Percentiles rank a stretch among this genome's conserved stretches.
phyloP scores from a whole-genome alignment of 306 rosid species.

The Quercus wislizeni region DNA sequence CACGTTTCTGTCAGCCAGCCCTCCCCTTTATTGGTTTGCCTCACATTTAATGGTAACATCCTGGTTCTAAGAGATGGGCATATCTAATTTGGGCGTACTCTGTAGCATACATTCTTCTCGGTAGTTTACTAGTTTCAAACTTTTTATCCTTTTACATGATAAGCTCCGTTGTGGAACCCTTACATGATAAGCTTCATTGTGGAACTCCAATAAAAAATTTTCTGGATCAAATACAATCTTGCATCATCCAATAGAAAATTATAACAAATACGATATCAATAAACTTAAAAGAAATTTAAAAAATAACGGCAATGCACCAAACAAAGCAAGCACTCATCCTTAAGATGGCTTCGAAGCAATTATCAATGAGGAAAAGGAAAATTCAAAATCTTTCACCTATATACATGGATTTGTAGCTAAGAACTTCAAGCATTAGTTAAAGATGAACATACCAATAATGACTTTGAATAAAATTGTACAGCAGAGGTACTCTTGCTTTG shows the following conservation, averaged over 20 bases:
- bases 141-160: constrained; percentile 89
- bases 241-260: background rate
- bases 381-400: background rate
- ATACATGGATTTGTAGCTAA: background rate
- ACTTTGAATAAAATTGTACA: constrained; percentile 82
- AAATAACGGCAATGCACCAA: background rate
- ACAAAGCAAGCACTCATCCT: background rate
- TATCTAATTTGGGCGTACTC: constrained; percentile 79
- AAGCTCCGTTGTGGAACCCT: background rate
- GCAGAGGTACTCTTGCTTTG: constrained; percentile 76
- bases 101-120: constrained; percentile 74
- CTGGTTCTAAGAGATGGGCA: constrained; percentile 47
- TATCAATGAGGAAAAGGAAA: background rate
- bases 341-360: background rate
- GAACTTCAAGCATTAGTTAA: background rate
- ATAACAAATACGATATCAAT: background rate
- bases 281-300: background rate
- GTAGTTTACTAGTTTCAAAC: constrained; percentile 78
- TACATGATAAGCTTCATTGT: too few species aligned
- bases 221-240: background rate
- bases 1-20: constrained; percentile 88
- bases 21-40: constrained; percentile 91
- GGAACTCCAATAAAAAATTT: background rate
- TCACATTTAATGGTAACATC: constrained; percentile 52
- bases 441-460: constrained; percentile 70